Base-by-base conservation (phyloP, 139 green algal species). In the Ostreobium quekettii region DNA sequence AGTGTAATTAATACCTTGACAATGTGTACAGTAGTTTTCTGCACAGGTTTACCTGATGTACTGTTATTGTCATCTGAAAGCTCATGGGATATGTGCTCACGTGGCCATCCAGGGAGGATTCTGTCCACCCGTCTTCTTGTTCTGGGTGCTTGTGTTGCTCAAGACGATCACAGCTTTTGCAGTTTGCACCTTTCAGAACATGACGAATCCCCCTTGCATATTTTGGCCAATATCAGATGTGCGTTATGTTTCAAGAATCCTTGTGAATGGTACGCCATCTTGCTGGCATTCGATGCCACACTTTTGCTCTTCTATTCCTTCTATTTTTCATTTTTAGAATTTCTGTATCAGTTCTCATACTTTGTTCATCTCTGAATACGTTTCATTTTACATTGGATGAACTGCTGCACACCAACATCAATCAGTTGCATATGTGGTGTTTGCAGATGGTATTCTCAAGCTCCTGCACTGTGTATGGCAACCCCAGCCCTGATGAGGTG, bases 391-490 rank as follows among this genome's bases (percentile, higher is more conserved):
- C n/a, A n/a, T n/a, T n/a, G n/a, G n/a, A n/a, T n/a, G n/a, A n/a
- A n/a, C n/a, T n/a, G n/a, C n/a, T n/a, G n/a, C n/a, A n/a, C n/a
- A n/a, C n/a, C n/a, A n/a, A 56, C 46, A 56, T 56, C 19, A 22
- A 56, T n/a, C n/a, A n/a, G n/a, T 59, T 69, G 24, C n/a, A 35
- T 64, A 33, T 67, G 53, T 66, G 42, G 31, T n/a, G 66, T 37
- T 3, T 76, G 73, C 78, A 95, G 86, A 84, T 96, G 56, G 90
- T 97, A 60, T 97, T 97, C 80, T 88, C 74, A 63, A 90, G 78
- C 74, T 93, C 84, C 31, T 95, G 90, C 71, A 97, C 92, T 2
- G 95, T 99, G 60, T 99, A 99, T 71, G 95, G 95, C 57, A 85
- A 95, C 68, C 91, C 92, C 0, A 68, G 31, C 19, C n/a, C n/a